Percentiles rank a stretch among this genome's conserved stretches.
Evolutionary conservation across 106 monocot genomes (phyloP).

Genomic region (Amphibolis antarctica): DNA sequence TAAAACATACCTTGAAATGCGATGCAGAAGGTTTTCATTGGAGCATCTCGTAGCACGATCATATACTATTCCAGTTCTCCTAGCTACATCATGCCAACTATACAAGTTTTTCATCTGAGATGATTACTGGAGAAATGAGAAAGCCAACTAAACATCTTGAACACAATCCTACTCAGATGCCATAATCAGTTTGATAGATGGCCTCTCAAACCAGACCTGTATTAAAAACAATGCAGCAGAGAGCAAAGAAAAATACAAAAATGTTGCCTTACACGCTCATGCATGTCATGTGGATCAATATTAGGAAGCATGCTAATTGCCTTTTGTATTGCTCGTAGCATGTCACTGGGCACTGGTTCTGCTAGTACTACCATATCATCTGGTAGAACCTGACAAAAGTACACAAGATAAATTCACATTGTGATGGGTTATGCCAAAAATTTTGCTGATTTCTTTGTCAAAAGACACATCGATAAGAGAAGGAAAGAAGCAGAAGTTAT

Average conservation of each 20-base stretch:
- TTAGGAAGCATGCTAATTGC: slow-evolving; percentile 80
- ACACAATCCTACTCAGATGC: background rate
- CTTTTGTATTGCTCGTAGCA: slow-evolving; percentile 64
- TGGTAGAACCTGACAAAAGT: slow-evolving; percentile 71
- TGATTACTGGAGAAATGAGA: slow-evolving; percentile 6
- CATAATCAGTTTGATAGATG: background rate
- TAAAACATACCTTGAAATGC: slow-evolving; percentile 52
- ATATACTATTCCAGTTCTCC: slow-evolving; percentile 84
- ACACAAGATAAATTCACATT: background rate
- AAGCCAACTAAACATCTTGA: background rate
- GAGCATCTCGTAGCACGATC: slow-evolving; percentile 46
- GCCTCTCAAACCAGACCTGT: background rate
- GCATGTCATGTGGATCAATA: slow-evolving; percentile 81
- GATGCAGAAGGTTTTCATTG: slow-evolving; percentile 45
- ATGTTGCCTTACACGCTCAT: slow-evolving; percentile 33
- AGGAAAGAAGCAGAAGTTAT: slow-evolving; percentile 9
- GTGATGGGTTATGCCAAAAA: too few relatives aligned
- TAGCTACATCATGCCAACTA: slow-evolving; percentile 97
- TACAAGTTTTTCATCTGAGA: slow-evolving; percentile 77
- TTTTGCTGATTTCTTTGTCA: background rate
- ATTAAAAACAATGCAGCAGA: background rate
- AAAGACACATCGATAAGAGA: background rate
- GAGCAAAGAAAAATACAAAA: background rate
- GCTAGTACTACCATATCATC: slow-evolving; percentile 97
- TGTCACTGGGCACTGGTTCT: slow-evolving; percentile 71